phyloP scores from a whole-genome alignment of 192 early-diverging fungal genomes.

The Coemansia sp. region DNA sequence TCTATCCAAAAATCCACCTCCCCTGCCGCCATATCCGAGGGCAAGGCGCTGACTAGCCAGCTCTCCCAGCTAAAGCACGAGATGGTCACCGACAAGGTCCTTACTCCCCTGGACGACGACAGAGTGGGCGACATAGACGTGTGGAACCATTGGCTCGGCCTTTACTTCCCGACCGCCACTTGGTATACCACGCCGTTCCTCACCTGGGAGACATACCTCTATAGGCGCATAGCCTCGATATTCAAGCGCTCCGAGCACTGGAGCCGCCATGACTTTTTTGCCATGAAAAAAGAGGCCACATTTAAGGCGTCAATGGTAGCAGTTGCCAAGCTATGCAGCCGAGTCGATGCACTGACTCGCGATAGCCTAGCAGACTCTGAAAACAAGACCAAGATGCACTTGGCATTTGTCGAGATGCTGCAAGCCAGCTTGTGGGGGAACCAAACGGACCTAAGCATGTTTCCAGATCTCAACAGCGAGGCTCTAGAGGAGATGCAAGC shows the following conservation, averaged over 20 bases:
- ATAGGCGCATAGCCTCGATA: constrained; percentile 64
- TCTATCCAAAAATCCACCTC: constrained; percentile 40
- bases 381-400: constrained; percentile 22
- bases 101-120: constrained; percentile 54
- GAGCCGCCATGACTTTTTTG: constrained; percentile 74
- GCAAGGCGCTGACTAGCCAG: constrained; percentile 62
- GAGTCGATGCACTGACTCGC: constrained; percentile 42
- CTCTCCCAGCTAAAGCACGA: constrained; percentile 72
- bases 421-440: constrained; percentile 90
- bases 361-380: constrained; percentile 13
- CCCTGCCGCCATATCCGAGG: constrained; percentile 55
- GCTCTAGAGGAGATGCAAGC: constrained; percentile 71
- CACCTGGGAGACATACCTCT: constrained; percentile 83
- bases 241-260: constrained; percentile 59
- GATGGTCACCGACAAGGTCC: constrained; percentile 62
- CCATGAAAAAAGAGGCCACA: constrained; percentile 62
- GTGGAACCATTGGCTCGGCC: constrained; percentile 66
- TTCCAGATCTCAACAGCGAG: constrained; percentile 65
- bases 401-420: constrained; percentile 67
- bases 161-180: constrained; percentile 56
- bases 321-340: constrained; percentile 65
- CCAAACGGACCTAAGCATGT: constrained; percentile 78
- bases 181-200: constrained; percentile 83
- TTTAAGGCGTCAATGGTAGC: constrained; percentile 66
- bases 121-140: constrained; percentile 53